Conservation (phyloP, 208 protist genomes). For the Leishmania tarentolae region DNA sequence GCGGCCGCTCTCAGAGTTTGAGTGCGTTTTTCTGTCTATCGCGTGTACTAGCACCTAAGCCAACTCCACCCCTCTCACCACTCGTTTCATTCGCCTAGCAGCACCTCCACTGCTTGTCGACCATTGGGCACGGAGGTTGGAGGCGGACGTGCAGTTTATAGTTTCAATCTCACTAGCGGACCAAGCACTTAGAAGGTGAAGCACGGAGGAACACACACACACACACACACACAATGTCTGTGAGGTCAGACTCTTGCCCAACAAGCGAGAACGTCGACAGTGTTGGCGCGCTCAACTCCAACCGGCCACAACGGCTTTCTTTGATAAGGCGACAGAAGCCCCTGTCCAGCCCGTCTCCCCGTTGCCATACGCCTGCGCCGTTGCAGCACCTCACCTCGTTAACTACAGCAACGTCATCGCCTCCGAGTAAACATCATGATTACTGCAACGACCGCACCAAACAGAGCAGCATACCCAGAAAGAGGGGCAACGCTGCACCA, state of each 20-base stretch:
- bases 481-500: neutral
- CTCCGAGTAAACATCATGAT: neutral
- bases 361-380: neutral
- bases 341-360: neutral
- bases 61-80: neutral
- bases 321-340: neutral
- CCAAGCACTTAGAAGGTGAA: neutral
- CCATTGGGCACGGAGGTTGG: neutral
- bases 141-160: neutral
- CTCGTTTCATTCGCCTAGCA: neutral
- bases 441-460: neutral
- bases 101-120: no score
- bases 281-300: constrained; percentile 19
- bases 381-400: neutral
- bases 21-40: neutral
- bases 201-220: neutral
- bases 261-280: constrained; percentile 8
- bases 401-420: neutral
- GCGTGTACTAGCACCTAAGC: neutral
- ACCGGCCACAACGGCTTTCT: constrained; percentile 14
- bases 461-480: neutral
- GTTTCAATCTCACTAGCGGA: neutral
- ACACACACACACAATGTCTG: neutral
- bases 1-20: neutral
- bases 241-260: constrained; percentile 1